Evolutionary conservation across 805 yeast species (phyloP).

Genomic region (Wickerhamiella hasegawae): DNA sequence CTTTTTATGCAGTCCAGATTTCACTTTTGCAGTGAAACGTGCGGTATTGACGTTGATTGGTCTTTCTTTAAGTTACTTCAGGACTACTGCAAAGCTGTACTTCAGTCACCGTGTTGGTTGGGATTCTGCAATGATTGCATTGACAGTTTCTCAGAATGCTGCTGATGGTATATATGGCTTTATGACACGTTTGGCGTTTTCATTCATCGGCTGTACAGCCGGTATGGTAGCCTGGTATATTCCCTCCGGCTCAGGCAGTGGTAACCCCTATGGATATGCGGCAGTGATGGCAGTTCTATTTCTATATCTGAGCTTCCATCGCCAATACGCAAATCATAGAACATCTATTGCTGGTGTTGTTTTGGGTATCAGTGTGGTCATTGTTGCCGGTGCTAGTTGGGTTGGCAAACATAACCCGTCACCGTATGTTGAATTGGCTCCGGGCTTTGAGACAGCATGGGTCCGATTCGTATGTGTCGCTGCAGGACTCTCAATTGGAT

Average conservation of each 20-base stretch:
- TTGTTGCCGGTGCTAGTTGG: conserved; percentile 23
- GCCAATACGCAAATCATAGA: conserved; percentile 19
- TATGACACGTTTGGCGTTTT: conserved; percentile 15
- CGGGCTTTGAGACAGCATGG: conserved; percentile 22
- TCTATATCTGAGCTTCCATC: conserved; percentile 16
- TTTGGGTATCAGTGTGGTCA: conserved; percentile 15
- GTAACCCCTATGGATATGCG: conserved; percentile 22
- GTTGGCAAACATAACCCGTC: conserved; percentile 12
- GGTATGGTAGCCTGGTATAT: conserved; percentile 25
- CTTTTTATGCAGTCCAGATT: not conserved
- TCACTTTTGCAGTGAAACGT: not conserved
- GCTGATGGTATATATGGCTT: conserved; percentile 22
- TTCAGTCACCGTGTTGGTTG: conserved; percentile 17
- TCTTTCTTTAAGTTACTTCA: conserved; percentile 16
- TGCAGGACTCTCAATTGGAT: conserved; percentile 19
- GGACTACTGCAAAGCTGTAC: conserved; percentile 15
- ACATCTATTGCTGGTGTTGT: conserved; percentile 19
- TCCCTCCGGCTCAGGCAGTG: conserved; percentile 14
- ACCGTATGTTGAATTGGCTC: conserved; percentile 11
- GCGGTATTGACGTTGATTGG: conserved; percentile 2
- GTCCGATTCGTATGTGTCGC: conserved; percentile 21
- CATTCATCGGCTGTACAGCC: conserved; percentile 19
- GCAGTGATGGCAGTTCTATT: conserved; percentile 14
- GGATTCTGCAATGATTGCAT: conserved; percentile 19
- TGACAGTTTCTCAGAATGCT: conserved; percentile 19